Base-by-base conservation (phyloP, 495 filamentous ascomycete genomes). In the Hypoxylon intermedium region DNA sequence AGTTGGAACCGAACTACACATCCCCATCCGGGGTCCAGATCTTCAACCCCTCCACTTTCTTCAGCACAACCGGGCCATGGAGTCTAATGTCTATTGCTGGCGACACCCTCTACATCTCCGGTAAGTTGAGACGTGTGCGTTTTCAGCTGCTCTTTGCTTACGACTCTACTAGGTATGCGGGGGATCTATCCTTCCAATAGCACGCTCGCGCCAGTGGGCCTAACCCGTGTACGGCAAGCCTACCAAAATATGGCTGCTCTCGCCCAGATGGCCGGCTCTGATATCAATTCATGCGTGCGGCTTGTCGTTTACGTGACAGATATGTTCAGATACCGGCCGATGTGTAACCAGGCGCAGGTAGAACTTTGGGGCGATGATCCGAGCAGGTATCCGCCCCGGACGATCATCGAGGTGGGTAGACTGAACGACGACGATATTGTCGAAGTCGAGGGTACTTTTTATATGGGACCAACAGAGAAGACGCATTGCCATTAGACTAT, bases 391-490 rank as follows among this genome's bases (percentile, higher is more conserved):
- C 61, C 61, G 9, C 55, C 61, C 36, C 50, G 55, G 15, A 65
- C 55, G 9, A 65, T 60, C 2, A 47, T 65, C n/a, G 61, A 65
- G n/a, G 61, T 65, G 20, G 45, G 36, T 20, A 50, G 55, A 18
- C 5, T 65, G 21, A 65, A 60, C 24, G 61, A 65, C 9, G 61
- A 65, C 12, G 55, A 60, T n/a, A 65, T 65, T 24, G 61, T 65
- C 13, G 55, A 65, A 23, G 55, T 65, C 2, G 61, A 65, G 40
- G 61, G 61, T 4, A 65, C 61, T 0, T 65, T 65, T 52, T 58
- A n/a, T n/a, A n/a, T n/a, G 23, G 54, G 60, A 15, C 18, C 2
- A 48, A 1, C 33, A 15, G 7, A 9, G 36, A 53, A 42, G 42
- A 41, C 19, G 28, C 28, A 43, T 16, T 44, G 50, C 5, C 12